Conservation (phyloP, 2,329 filamentous ascomycete genomes). For the Catunica adiposa region DNA sequence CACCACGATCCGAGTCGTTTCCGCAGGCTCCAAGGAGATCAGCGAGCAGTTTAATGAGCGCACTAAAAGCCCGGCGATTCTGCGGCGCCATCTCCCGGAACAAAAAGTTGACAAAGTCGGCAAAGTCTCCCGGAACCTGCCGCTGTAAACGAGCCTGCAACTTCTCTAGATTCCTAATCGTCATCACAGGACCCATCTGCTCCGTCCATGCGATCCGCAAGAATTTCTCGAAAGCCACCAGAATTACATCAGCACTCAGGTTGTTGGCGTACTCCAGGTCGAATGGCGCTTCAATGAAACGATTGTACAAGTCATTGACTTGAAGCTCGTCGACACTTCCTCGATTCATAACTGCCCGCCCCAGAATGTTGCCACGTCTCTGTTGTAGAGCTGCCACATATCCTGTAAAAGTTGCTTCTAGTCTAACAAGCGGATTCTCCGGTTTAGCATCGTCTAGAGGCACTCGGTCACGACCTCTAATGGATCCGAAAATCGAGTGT, state of each 20-base stretch:
- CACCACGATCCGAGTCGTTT: constrained; percentile 80
- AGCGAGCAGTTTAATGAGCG: constrained; percentile 69
- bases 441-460: constrained; percentile 32
- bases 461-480: constrained; percentile 30
- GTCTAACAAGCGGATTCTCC: constrained; percentile 49
- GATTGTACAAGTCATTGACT: constrained; percentile 83
- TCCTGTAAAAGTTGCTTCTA: constrained; percentile 74
- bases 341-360: constrained; percentile 56
- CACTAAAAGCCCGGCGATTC: constrained; percentile 61
- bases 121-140: constrained; percentile 55
- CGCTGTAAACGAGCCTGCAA: constrained; percentile 55
- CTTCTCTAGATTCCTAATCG: constrained; percentile 50
- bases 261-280: constrained; percentile 63
- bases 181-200: constrained; percentile 72
- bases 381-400: constrained; percentile 70
- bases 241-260: constrained; percentile 65
- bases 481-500: constrained; percentile 39
- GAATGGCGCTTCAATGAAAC: constrained; percentile 65
- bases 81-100: constrained; percentile 52
- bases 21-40: constrained; percentile 78
- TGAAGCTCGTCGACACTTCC: constrained; percentile 49
- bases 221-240: constrained; percentile 88
- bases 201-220: constrained; percentile 75
- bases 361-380: constrained; percentile 74
- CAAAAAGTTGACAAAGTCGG: constrained; percentile 48